Percentiles rank a stretch among this genome's conserved stretches.
phyloP scores from a whole-genome alignment of 139 green algal genomes.

The Haematococcus sp. region DNA sequence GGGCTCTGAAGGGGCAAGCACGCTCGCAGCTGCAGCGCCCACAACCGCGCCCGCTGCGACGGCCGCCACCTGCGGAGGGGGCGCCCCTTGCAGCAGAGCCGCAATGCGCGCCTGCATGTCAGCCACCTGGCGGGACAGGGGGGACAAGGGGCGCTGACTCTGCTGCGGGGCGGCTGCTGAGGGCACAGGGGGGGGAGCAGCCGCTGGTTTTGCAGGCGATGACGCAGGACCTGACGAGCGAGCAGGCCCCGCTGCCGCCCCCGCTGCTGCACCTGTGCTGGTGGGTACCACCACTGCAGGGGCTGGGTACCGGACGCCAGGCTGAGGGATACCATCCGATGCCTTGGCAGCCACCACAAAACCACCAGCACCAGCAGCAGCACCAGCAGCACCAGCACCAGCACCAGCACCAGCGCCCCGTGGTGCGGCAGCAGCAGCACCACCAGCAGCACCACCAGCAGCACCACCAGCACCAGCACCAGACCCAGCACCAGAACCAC shows the following conservation, averaged over 20 bases:
- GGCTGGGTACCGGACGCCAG: background rate
- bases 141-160: background rate
- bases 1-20: too few relatives aligned
- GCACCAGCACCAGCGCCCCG: background rate
- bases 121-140: too few relatives aligned
- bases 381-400: background rate
- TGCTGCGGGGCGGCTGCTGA: background rate
- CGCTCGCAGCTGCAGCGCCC: background rate
- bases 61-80: background rate
- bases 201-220: background rate
- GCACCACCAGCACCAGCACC: background rate
- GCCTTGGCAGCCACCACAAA: too few relatives aligned
- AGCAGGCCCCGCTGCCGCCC: background rate
- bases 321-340: too few relatives aligned
- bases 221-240: background rate
- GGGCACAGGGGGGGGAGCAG: too few relatives aligned
- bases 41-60: background rate
- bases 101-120: too few relatives aligned
- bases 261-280: background rate
- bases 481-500: background rate
- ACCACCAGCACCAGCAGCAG: background rate
- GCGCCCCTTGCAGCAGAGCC: background rate
- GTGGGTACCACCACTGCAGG: background rate
- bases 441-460: conserved; percentile 3
- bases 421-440: background rate